Conservation (phyloP, 2,329 filamentous ascomycete species). For the Nectriaceae sp. region DNA sequence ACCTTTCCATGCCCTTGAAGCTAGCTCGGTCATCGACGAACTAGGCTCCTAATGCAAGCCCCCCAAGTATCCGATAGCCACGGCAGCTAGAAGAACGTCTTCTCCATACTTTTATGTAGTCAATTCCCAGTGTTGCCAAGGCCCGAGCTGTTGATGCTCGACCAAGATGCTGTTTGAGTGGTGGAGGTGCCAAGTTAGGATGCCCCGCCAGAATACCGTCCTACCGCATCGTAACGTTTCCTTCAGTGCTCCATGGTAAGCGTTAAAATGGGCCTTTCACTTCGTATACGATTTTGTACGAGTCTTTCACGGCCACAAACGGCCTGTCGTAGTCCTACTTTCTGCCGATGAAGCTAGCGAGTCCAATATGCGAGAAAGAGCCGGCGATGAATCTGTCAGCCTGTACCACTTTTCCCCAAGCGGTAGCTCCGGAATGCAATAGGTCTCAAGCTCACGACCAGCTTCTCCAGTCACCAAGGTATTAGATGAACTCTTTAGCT, state of each 20-base stretch:
- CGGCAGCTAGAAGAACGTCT: background rate
- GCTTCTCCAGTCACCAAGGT: too few relatives aligned
- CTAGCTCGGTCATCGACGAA: too few relatives aligned
- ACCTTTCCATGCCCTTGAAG: too few relatives aligned
- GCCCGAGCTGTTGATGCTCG: background rate
- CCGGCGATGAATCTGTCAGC: too few relatives aligned
- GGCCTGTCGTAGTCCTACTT: too few relatives aligned
- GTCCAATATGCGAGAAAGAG: too few relatives aligned
- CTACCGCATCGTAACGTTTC: background rate
- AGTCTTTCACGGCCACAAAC: too few relatives aligned
- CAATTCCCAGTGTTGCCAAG: background rate
- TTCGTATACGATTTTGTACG: background rate
- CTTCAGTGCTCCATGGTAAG: background rate
- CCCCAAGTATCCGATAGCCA: too few relatives aligned
- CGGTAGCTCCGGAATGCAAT: background rate
- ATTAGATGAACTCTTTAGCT: too few relatives aligned
- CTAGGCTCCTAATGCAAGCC: too few relatives aligned
- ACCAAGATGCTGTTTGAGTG: background rate
- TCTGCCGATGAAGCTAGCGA: too few relatives aligned
- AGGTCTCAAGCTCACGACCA: background rate
- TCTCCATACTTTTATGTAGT: background rate
- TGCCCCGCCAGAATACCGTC: background rate
- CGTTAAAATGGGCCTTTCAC: background rate
- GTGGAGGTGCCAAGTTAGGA: background rate
- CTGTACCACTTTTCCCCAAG: constrained; percentile 8